Percentiles rank a stretch among this genome's conserved stretches.
Conservation (phyloP, 768 basidiomycete species). For the Mycena metata region DNA sequence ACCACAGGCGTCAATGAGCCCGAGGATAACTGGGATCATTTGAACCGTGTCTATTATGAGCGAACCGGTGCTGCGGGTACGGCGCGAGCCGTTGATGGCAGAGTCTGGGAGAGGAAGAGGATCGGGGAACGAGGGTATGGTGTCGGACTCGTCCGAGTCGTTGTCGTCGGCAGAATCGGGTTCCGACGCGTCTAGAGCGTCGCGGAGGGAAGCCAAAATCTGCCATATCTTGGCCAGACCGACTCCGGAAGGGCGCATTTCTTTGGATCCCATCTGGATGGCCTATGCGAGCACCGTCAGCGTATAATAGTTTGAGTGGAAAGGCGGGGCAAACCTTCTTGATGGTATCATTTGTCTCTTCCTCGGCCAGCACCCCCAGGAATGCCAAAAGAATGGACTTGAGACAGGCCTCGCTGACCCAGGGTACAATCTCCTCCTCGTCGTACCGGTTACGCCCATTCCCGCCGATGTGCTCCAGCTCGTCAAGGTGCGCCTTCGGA, state of each 20-base stretch:
- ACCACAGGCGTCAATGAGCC: constrained; percentile 69
- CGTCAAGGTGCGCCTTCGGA: constrained; percentile 66
- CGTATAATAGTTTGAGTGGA: neutral
- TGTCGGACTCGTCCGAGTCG: constrained; percentile 36
- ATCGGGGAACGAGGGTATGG: constrained; percentile 62
- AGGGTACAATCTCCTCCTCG: constrained; percentile 59
- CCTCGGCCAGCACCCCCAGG: constrained; percentile 65
- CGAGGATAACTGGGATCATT: constrained; percentile 73
- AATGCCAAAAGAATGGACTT: constrained; percentile 75
- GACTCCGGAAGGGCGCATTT: constrained; percentile 64
- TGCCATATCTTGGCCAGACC: constrained; percentile 77
- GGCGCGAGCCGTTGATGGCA: constrained; percentile 62
- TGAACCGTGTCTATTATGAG: constrained; percentile 64
- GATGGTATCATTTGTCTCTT: constrained; percentile 52
- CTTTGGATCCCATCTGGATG: constrained; percentile 62
- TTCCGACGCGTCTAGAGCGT: constrained; percentile 41
- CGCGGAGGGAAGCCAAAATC: constrained; percentile 64
- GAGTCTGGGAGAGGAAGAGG: constrained; percentile 69
- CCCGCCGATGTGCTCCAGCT: constrained; percentile 70
- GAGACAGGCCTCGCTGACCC: constrained; percentile 77
- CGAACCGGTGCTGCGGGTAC: constrained; percentile 52
- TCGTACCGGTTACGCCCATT: constrained; percentile 49
- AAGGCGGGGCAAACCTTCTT: constrained; percentile 48
- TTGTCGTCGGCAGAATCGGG: constrained; percentile 24
- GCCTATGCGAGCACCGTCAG: constrained; percentile 45